Evolutionary conservation across 371 early-diverging fungal genomes (phyloP).

Genomic region (Dipsacomyces acuminosporus): DNA sequence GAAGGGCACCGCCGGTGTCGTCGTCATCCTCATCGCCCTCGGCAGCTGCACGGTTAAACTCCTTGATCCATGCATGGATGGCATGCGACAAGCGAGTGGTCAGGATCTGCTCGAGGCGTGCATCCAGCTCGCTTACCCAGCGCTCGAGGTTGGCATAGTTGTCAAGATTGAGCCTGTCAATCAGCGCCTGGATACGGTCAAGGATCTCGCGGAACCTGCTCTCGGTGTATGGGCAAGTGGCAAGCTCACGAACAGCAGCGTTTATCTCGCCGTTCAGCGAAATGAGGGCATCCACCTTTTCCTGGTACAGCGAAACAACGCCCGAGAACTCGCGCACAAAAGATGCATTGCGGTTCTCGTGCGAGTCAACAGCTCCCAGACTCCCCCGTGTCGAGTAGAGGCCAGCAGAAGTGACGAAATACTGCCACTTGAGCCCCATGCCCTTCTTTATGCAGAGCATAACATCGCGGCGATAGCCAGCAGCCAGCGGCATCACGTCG

Average conservation of each 20-base stretch:
- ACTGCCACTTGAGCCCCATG: constrained; percentile 90
- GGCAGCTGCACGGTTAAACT: constrained; percentile 52
- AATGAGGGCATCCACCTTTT: constrained; percentile 84
- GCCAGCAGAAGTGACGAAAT: constrained; percentile 83
- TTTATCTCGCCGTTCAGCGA: constrained; percentile 77
- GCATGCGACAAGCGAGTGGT: constrained; percentile 72
- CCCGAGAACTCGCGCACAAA: constrained; percentile 94
- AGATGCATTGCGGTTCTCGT: constrained; percentile 80
- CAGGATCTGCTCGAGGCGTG: constrained; percentile 77
- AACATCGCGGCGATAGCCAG: constrained; percentile 86
- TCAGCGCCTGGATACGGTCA: constrained; percentile 78
- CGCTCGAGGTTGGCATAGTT: constrained; percentile 86
- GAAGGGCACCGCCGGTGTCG: constrained; percentile 46
- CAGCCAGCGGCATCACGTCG: constrained; percentile 74
- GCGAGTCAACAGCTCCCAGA: constrained; percentile 10
- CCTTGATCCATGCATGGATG: constrained; percentile 68
- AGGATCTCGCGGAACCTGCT: constrained; percentile 66
- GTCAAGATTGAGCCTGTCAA: constrained; percentile 90
- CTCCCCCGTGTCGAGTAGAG: constrained; percentile 36
- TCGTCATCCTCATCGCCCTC: constrained; percentile 49
- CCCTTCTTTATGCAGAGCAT: constrained; percentile 87
- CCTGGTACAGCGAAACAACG: constrained; percentile 89
- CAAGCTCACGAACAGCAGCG: constrained; percentile 73
- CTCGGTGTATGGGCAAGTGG: constrained; percentile 68
- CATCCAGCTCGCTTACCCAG: constrained; percentile 84